Evolutionary conservation across 495 filamentous ascomycete species (phyloP), one percentile per base, ranked within the genome.

Genomic region (Podospora pseudoanserina): DNA sequence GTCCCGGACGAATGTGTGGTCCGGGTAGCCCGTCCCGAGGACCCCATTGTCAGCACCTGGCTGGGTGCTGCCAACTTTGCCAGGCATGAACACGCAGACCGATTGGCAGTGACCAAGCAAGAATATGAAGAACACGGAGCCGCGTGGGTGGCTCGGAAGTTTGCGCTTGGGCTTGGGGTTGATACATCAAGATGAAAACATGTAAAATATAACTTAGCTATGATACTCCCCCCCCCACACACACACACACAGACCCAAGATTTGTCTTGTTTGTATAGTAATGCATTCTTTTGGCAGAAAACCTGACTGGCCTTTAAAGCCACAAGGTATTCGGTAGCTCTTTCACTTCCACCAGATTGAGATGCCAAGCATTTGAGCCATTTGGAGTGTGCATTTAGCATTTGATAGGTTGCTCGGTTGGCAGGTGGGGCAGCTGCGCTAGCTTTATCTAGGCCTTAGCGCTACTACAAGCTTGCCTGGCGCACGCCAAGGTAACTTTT

Each of bases 81-180:
- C 1, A 84, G 77, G 34, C 87, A 95, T 74, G 84, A 83, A 65
- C 83, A 89, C 53, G 71, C 94, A 60, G 81, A 86, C 67, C 80
- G 81, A 54, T 78, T 92, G 13, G 85, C 87, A 0, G 91, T 97
- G 16, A 94, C 91, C 5, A 91, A 92, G 68, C 85, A 91, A 66
- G 93, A 99, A 74, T 98, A 98, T 77, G 87, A 92, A 62, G 95
- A 99, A 77, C 77, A 92, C 75, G 95, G 95, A 28, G 88, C 88
- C 64, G 84, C 79, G 26, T 97, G 92, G 92, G 84, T 90, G 26
- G 86, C 85, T 44, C 88, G 87, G 68, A 91, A 88, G 74, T 97
- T 97, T 64, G 72, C 81, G 2, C 65, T 73, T 19, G 79, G 80
- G 13, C 63, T 79, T 4, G 72, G 73, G 3, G 63, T 74, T 23